Conservation (phyloP, 2,329 filamentous ascomycete genomes). For the Fusarium pseudonygamai region DNA sequence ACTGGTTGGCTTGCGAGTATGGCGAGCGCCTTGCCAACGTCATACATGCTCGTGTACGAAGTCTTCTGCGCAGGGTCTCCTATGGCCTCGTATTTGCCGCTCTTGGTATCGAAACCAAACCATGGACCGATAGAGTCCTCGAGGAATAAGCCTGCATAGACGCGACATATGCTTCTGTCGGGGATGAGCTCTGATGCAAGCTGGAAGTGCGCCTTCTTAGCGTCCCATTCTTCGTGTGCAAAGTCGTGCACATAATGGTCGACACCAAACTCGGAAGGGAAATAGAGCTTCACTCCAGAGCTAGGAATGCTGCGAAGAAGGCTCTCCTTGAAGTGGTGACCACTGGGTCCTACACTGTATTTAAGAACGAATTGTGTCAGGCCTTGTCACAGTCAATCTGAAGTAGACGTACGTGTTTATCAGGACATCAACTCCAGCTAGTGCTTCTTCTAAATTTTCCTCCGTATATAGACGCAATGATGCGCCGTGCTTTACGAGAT, state of each 20-base stretch:
- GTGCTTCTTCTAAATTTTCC: neutral
- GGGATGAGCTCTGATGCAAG: neutral
- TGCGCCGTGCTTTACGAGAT: neutral
- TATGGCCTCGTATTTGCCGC: neutral
- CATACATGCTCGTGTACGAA: neutral
- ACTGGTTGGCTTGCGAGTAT: neutral
- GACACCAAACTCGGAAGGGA: neutral
- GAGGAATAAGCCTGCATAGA: neutral
- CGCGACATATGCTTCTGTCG: neutral
- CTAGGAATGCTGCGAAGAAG: neutral
- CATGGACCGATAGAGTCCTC: neutral
- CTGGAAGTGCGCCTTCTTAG: neutral
- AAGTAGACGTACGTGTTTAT: neutral
- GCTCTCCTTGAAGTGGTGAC: neutral
- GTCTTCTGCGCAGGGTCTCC: neutral
- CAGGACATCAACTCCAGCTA: neutral
- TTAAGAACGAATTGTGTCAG: neutral
- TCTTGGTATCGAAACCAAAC: neutral
- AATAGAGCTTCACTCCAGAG: neutral
- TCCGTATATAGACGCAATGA: neutral
- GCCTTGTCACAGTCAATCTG: neutral
- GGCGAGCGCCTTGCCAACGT: neutral
- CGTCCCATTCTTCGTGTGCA: neutral
- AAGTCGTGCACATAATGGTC: constrained; percentile 1
- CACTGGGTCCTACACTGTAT: neutral